Evolutionary conservation across 2,329 filamentous ascomycete genomes (phyloP), one percentile per base, ranked within the genome.

Genomic region (Tolypocladium guangdongense): DNA sequence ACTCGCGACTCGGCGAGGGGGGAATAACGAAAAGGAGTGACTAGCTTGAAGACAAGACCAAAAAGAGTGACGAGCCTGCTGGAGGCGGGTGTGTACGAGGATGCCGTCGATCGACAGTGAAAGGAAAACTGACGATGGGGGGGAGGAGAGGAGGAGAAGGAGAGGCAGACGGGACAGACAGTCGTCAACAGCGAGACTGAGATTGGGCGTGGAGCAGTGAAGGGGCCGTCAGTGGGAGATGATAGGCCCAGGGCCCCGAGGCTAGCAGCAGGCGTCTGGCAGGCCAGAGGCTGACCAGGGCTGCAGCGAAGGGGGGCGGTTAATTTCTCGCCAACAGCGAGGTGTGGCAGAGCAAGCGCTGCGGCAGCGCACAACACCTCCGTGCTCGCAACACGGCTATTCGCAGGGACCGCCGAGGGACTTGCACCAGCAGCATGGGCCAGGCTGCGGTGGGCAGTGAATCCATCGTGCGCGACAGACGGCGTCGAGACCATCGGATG

Each of bases 11-110:
- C 6, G 18, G n/a, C 30, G 32, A 30, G 45, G 20, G 35, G 54
- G 39, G 47, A 52, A 39, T 37, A 52, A 55, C 36, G 51, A 52
- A 70, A 71, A 73, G 62, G 73, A 76, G 67, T 66, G 72, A 69
- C 66, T 68, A 56, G 57, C 46, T 54, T 45, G 46, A 53, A 51
- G 36, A 55, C 50, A 48, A 41, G 62, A 66, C 61, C 64, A 73
- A 80, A 80, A 80, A 63, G 78, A 81, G 71, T 74, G 80, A 71
- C 74, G 72, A 70, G 76, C 78, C 78, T 69, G 77, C 75, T 76
- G 73, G 75, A 78, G 76, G 75, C 75, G 69, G 64, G 57, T 58
- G 54, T 53, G 49, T 45, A 50, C 53, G 50, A 60, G 50, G 51
- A 56, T 58, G 61, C 60, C 56, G 62, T 64, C 70, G 68, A 67